Percentiles rank a stretch among this genome's conserved stretches.
These are phyloP conservation scores for Dendrocalamus latiflorus DNA, from an alignment of 202 grass and related monocot species.

Conservation along the genomic window DNA sequence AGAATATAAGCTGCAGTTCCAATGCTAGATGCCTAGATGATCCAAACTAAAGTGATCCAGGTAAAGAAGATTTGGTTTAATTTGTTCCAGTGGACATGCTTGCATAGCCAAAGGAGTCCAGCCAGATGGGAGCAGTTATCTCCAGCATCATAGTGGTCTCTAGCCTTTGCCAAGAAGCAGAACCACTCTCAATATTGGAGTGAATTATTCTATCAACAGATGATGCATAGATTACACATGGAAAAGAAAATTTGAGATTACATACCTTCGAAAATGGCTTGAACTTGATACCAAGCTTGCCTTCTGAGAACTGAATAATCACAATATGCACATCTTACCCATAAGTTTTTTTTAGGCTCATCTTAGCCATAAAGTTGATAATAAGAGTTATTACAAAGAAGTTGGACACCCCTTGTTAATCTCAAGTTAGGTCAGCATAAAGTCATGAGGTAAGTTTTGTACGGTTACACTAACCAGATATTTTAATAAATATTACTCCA, in stretches of 20 bases:
- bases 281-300: conserved; percentile 89
- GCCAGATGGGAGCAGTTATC: neutral
- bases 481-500: neutral
- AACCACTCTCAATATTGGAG: neutral
- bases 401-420: neutral
- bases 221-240: neutral
- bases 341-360: neutral
- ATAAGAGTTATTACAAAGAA: neutral
- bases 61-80: neutral
- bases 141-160: neutral
- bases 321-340: conserved; percentile 6
- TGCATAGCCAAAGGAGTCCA: neutral
- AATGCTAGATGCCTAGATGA: conserved; percentile 18
- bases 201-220: conserved; percentile 10
- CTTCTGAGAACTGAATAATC: conserved; percentile 70
- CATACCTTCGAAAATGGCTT: conserved; percentile 95
- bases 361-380: neutral
- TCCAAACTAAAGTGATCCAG: neutral
- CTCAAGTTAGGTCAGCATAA: neutral
- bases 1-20: neutral
- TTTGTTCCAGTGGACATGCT: neutral
- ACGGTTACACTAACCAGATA: neutral
- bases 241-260: neutral
- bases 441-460: neutral
- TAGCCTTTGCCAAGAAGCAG: conserved; percentile 11